Evolutionary conservation across 306 rosid genomes (phyloP), one percentile per base, ranked within the genome.

Genomic region (Inga leiocalycina): DNA sequence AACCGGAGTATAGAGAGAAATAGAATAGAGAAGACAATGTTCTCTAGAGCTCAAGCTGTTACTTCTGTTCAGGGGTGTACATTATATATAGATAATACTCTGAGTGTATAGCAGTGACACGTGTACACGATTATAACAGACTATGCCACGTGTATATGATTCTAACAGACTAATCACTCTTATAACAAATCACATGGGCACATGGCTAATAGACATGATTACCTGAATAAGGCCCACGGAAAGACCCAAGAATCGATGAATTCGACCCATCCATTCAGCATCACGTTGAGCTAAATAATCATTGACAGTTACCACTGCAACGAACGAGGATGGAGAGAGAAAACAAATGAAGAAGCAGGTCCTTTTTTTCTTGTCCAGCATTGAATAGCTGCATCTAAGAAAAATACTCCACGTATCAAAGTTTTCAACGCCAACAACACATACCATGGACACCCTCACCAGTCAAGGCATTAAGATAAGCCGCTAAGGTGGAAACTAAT

Each of bases 251-350:
- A 93, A 96, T 77, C 93, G 93, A 85, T 96, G 99, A 86, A 93
- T 98, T 59, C 92, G 92, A 78, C 99, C 99, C 99, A 96, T 96
- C 99, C 99, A 96, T 84, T 96, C 99, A 80, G 99, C 98, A 91
- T 96, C 98, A n/a, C 98, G 94, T 81, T 93, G 97, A 90, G 99
- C 99, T 85, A 96, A 91, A 91, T 96, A 96, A 84, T 93, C 99
- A 30, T 96, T 96, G 77, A 96, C 98, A 4, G 99, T 93, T 24
- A 96, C 98, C 87, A 96, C 98, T 96, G 91, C 79, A 81, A 75
- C 64, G 8, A 83, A 41, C 10, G 69, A 74, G 46, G 46, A 74
- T 30, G 8, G 69, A 64, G 56, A 69, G 66, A 79, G 48, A 78
- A 22, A 24, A 49, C 16, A 43, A 74, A 71, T 43, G 62, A 57